Conservation (phyloP, 345 rosid species). For the Eucalyptus melliodora region DNA sequence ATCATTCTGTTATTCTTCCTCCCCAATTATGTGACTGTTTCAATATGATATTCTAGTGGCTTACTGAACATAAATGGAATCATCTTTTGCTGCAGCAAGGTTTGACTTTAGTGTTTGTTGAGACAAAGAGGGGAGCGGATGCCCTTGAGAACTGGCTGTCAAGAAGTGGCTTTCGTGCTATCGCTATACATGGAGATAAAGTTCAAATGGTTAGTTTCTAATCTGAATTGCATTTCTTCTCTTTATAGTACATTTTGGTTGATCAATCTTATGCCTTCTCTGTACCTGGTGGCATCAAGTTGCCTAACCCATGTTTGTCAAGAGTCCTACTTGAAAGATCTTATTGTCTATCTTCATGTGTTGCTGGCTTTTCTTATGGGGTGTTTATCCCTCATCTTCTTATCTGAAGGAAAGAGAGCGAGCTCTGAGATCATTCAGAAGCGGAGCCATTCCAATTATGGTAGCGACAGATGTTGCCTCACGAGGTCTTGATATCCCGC, state of each 20-base stretch:
- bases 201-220: conserved; percentile 19
- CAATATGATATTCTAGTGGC: not conserved
- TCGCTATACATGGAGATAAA: conserved; percentile 47
- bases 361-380: not conserved
- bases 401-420: conserved; percentile 32
- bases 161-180: conserved; percentile 24
- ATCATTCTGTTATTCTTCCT: not conserved
- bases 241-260: not conserved
- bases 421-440: conserved; percentile 33
- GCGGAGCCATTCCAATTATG: conserved; percentile 29
- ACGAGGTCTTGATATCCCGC: conserved; percentile 38
- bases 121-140: conserved; percentile 53
- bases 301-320: not conserved
- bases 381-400: not conserved
- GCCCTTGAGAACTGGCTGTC: conserved; percentile 24
- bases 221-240: not conserved
- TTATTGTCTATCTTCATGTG: not conserved
- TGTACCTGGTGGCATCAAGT: not conserved
- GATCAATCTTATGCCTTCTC: not conserved
- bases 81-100: conserved; percentile 11
- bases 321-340: not conserved
- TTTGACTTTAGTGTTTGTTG: conserved; percentile 41
- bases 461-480: conserved; percentile 62
- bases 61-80: not conserved
- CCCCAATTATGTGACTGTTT: not conserved